phyloP scores from a whole-genome alignment of 2,329 filamentous ascomycete genomes.

The Bisporella sp. region DNA sequence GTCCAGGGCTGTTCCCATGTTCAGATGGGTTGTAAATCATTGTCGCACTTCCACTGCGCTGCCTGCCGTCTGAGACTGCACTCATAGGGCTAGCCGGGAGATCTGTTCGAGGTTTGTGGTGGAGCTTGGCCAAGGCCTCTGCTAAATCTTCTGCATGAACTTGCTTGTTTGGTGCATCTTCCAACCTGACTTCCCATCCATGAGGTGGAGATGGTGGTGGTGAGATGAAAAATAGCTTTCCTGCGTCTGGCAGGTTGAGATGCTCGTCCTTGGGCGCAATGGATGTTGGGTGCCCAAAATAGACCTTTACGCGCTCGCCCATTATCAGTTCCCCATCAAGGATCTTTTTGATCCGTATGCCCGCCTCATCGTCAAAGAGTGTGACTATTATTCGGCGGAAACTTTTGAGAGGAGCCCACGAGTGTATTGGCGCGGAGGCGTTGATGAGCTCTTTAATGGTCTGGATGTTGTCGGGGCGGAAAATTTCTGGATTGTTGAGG shows the following conservation, averaged over 20 bases:
- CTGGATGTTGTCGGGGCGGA: constrained; percentile 66
- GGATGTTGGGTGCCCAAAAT: constrained; percentile 58
- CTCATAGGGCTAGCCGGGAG: constrained; percentile 37
- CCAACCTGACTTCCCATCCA: constrained; percentile 61
- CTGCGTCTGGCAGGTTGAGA: constrained; percentile 59
- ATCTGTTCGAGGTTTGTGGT: constrained; percentile 33
- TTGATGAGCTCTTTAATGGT: constrained; percentile 66
- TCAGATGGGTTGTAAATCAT: constrained; percentile 58
- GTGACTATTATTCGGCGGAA: constrained; percentile 77
- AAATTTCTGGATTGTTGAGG: constrained; percentile 65
- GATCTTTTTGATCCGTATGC: constrained; percentile 61
- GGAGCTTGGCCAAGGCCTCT: constrained; percentile 56
- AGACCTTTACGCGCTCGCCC: constrained; percentile 62
- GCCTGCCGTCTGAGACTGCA: constrained; percentile 24
- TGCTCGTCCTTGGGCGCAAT: constrained; percentile 48
- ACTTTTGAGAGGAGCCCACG: constrained; percentile 74
- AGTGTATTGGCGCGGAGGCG: constrained; percentile 63
- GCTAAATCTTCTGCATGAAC: constrained; percentile 65
- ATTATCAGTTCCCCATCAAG: constrained; percentile 71
- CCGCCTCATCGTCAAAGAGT: constrained; percentile 64
- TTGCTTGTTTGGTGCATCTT: constrained; percentile 63
- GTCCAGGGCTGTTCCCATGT: constrained; percentile 44
- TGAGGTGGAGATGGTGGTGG: constrained; percentile 62
- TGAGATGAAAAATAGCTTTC: constrained; percentile 68
- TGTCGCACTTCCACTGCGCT: constrained; percentile 55